These are phyloP conservation scores for Coemansia sp. DNA, from an alignment of 192 early-diverging fungal genomes.

Conservation along the genomic window DNA sequence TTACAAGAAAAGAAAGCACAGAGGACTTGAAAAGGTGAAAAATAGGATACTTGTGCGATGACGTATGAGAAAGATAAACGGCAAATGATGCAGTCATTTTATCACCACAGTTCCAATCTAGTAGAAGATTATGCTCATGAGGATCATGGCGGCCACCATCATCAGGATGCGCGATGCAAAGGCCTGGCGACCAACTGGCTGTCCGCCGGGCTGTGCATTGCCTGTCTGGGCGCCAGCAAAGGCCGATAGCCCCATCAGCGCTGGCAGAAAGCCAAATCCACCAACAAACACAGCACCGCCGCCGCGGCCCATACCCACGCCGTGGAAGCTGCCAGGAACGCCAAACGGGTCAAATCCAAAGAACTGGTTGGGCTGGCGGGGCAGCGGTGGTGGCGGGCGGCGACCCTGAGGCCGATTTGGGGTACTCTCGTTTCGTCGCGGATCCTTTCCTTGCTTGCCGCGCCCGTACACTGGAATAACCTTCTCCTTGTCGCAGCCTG, in stretches of 20 bases:
- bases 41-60: neutral
- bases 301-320: constrained; percentile 45
- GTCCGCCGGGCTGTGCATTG: constrained; percentile 9
- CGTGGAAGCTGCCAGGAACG: constrained; percentile 58
- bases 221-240: constrained; percentile 29
- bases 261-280: constrained; percentile 70
- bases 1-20: constrained; percentile 4
- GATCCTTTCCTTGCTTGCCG: constrained; percentile 74
- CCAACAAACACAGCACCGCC: constrained; percentile 61
- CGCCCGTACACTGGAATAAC: constrained; percentile 83
- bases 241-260: constrained; percentile 62
- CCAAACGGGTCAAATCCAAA: constrained; percentile 61
- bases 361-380: constrained; percentile 58
- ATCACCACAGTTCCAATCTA: constrained; percentile 19
- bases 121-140: constrained; percentile 75
- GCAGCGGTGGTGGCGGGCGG: constrained; percentile 68
- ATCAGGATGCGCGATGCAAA: constrained; percentile 80
- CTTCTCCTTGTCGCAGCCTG: constrained; percentile 78
- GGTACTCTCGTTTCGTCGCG: constrained; percentile 53
- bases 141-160: constrained; percentile 75
- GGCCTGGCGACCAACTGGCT: constrained; percentile 63
- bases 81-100: neutral
- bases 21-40: neutral
- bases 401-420: constrained; percentile 78
- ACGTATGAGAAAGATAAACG: neutral